Base-by-base conservation (phyloP, 2,329 filamentous ascomycete genomes). In the Fusarium annulatum region DNA sequence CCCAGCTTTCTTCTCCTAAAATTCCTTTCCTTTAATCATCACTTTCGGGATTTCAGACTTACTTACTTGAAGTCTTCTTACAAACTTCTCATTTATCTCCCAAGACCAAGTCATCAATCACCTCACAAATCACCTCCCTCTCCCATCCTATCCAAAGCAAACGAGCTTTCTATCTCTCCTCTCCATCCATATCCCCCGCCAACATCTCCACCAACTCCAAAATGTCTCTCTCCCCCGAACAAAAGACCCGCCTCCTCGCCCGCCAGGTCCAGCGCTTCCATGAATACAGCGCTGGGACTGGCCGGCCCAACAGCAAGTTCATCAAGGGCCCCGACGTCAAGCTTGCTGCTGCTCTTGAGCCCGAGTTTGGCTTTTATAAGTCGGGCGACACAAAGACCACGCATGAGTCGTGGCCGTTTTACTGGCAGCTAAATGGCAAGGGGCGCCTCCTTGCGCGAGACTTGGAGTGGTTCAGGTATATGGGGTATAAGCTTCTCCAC, bases 71-170 rank as follows among this genome's bases (percentile, higher is more conserved):
- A 39, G 23, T 28, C 51, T 12, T 28, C 3, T 15, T 1, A 21
- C 1, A 26, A 26, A 21, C 0, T 18, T 53, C 9, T 36, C 4
- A 5, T 10, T 23, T 34, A 4, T 10, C 5, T 10, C 11, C 0
- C 5, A 33, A 23, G 15, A 46, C 11, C 1, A 33, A 33, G 3
- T 19, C 9, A 23, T 15, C 1, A 15, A 23, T 15, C 1, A 15
- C 2, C 11, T 15, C 16, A 8, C 11, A 8, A 26, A 36, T 15
- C 9, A 19, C 21, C 10, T 7, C 4, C 2, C 4, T 15, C 30
- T 14, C 7, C 16, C 9, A 19, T 2, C 2, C 12, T 8, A 15
- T 19, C 7, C 3, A 3, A 9, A 21, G 5, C 12, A 26, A 15
- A 5, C 9, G 11, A 0, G 2, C 11, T 10, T 33, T 49, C 5